Evolutionary conservation across 129 eudicot genomes (phyloP), one percentile per base, ranked within the genome.

Genomic region (Smallanthus sonchifolius): DNA sequence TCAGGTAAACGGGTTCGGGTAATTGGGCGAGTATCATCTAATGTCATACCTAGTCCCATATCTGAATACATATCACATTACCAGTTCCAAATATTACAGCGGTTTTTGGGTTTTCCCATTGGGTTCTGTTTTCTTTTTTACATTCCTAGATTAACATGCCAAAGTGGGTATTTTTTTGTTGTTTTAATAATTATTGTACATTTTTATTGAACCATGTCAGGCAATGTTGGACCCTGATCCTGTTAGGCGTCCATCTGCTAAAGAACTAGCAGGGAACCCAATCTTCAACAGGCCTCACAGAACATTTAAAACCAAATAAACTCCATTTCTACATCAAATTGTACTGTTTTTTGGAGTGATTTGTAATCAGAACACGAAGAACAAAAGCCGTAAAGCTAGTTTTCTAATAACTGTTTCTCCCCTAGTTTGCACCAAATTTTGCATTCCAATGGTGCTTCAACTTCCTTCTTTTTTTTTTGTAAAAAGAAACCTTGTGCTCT

Each of bases 211-310:
- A 40, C 9, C 9, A 7, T 10, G 9, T 14, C 52, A 66, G 97
- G 89, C 73, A 9, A 92, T 92, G 97, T 79, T 92, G 86, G 97
- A 92, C 72, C 91, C 94, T 30, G 87, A 89, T 87, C 97, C 97
- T 61, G 64, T 72, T 63, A 80, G 87, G n/a, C 75, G 97, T 36
- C 97, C 97, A 44, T 89, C 97, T 56, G 97, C 96, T 5, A 85
- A 81, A 78, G 96, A 92, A 51, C 74, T 92, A 37, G 54, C 84
- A 3, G 77, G 43, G 14, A 85, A 87, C 75, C 84, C 94, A 57
- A 83, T 92, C 8, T 92, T 92, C 48, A 79, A 59, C 59, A 77
- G 86, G 71, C 67, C 45, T 51, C 73, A 69, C 37, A 83, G 68
- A 82, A 66, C 17, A 69, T 34, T 19, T 4, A 84, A 78, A 78